Evolutionary conservation across 108 stramenopile genomes (phyloP), one percentile per base, ranked within the genome.

Genomic region (Schizochytrium sp.): DNA sequence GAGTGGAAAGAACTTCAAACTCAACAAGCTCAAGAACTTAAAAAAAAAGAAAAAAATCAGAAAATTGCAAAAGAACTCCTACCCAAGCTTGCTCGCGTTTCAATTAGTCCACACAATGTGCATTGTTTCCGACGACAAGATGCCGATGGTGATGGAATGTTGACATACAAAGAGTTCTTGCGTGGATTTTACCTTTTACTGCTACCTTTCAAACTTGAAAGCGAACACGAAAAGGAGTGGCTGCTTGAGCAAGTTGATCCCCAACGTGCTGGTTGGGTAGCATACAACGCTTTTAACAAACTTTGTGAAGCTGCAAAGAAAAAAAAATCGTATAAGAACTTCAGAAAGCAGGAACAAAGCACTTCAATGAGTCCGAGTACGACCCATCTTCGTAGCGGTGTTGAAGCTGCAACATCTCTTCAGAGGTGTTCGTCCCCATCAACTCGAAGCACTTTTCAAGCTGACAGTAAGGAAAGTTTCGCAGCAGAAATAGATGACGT

Each of bases 41-140:
- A 1, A 2, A 55, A 49, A 83, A 53, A 0, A 83, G 15, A 56
- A 5, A 5, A 10, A 5, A 53, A 83, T 50, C 17, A 42, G 5
- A 42, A 5, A 10, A 17, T 83, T 5, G 45, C 47, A 50, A 17
- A 40, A 5, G 53, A 55, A 42, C 49, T 83, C 50, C 28, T 83
- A 38, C 76, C 76, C 10, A 83, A 83, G 3, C 76, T 83, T 55
- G 47, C 50, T 5, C 10, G 28, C 12, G 76, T 83, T 2, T 38
- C 53, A 38, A 38, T 55, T 2, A 17, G 76, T 1, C 50, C 12
- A 40, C 47, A 83, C 76, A 83, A 55, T 55, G 76, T 55, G 50
- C 76, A 83, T 40, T 88, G 60, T 3, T 88, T 88, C 17, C 58
- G 59, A 4, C 58, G 87, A 8, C 44, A 88, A 2, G 87, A 88